Conservation (phyloP, 2,329 filamentous ascomycete species). For the Aspergillus versicolor region DNA sequence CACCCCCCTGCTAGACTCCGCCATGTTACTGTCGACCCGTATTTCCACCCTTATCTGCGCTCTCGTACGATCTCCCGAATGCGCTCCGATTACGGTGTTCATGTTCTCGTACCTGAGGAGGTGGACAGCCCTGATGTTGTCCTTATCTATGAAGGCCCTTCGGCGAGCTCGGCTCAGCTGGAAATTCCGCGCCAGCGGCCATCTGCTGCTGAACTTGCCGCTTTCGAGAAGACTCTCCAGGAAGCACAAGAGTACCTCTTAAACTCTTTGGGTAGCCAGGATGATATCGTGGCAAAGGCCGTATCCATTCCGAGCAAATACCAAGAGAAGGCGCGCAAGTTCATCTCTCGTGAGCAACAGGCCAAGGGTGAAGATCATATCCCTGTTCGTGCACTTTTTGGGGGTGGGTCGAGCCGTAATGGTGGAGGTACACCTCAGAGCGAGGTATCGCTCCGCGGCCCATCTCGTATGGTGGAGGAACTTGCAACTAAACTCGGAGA, state of each 20-base stretch:
- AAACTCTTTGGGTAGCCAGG: constrained; percentile 53
- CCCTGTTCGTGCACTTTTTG: constrained; percentile 57
- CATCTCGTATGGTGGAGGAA: constrained; percentile 67
- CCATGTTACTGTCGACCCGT: constrained; percentile 48
- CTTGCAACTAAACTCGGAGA: constrained; percentile 70
- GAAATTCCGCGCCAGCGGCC: constrained; percentile 58
- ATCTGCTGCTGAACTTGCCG: constrained; percentile 52
- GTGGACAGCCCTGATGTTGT: constrained; percentile 45
- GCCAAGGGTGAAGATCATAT: constrained; percentile 50
- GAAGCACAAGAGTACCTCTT: constrained; percentile 59
- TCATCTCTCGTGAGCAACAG: constrained; percentile 58
- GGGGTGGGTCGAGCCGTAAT: constrained; percentile 30
- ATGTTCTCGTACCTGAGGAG: constrained; percentile 49
- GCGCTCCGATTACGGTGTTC: constrained; percentile 46
- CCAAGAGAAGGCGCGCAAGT: constrained; percentile 63
- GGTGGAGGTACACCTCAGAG: constrained; percentile 28
- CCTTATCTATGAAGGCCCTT: constrained; percentile 51
- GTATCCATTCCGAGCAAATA: constrained; percentile 60
- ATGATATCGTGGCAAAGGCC: constrained; percentile 54
- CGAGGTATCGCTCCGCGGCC: constrained; percentile 72
- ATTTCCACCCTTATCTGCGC: constrained; percentile 49
- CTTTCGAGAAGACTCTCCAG: constrained; percentile 58
- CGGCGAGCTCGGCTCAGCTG: constrained; percentile 47
- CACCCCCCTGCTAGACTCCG: constrained; percentile 48
- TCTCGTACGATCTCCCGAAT: constrained; percentile 39